These are phyloP conservation scores for Arctium minus DNA, from an alignment of 129 eudicot genomes.

Conservation along the genomic window DNA sequence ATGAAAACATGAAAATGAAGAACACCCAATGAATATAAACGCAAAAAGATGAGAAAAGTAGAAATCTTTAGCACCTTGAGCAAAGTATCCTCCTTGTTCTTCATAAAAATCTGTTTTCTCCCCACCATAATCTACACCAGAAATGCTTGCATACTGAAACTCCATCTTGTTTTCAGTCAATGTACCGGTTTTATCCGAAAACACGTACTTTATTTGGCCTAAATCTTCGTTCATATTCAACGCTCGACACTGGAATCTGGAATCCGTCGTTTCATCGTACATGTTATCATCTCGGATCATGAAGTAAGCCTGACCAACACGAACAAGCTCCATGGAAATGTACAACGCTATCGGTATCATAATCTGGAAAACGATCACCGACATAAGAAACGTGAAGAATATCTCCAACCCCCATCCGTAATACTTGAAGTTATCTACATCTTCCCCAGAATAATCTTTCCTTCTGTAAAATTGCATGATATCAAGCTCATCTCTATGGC, in stretches of 20 bases:
- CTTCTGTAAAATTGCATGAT: slow-evolving; percentile 66
- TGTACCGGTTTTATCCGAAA: slow-evolving; percentile 96
- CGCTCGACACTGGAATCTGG: slow-evolving; percentile 89
- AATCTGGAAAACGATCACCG: slow-evolving; percentile 82
- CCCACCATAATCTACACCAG: slow-evolving; percentile 62
- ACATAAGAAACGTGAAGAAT: slow-evolving; percentile 81
- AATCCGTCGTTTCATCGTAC: slow-evolving; percentile 58
- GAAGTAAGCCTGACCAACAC: slow-evolving; percentile 92
- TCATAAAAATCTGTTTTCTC: slow-evolving; percentile 37
- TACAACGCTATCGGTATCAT: slow-evolving; percentile 95
- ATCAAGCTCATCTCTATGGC: slow-evolving; percentile 69
- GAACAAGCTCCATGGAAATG: slow-evolving; percentile 96
- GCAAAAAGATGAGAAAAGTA: not conserved
- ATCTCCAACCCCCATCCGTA: slow-evolving; percentile 83
- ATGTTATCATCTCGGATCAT: slow-evolving; percentile 67
- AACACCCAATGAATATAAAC: not conserved
- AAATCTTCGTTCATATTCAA: slow-evolving; percentile 90
- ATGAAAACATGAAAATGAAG: not conserved
- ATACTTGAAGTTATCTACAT: slow-evolving; percentile 56
- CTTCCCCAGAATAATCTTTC: slow-evolving; percentile 49
- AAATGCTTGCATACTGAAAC: slow-evolving; percentile 82
- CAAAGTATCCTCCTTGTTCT: slow-evolving; percentile 47
- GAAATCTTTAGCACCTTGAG: slow-evolving; percentile 46
- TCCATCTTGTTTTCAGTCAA: slow-evolving; percentile 99
- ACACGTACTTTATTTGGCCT: slow-evolving; percentile 87